Evolutionary conservation across 306 rosid species (phyloP).

Genomic region (Arachis hypogaea): DNA sequence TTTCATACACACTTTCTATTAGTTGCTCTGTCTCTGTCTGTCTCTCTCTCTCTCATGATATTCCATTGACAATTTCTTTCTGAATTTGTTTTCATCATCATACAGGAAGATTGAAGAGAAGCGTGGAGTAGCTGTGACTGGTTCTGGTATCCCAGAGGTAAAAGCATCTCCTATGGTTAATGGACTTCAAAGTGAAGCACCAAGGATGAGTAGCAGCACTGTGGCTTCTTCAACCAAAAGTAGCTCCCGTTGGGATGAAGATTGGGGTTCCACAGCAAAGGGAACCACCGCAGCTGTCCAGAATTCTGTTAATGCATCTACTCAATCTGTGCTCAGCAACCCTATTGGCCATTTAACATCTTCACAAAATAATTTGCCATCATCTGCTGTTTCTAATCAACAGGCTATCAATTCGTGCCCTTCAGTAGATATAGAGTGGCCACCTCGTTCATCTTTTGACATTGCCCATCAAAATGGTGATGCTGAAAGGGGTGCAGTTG

Average conservation of each 20-base stretch:
- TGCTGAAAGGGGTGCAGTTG: constrained; percentile 54
- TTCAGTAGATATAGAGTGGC: constrained; percentile 94
- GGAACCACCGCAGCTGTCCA: constrained; percentile 47
- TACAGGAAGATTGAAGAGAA: constrained; percentile 93
- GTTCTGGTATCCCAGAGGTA: constrained; percentile 73
- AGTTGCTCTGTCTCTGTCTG: constrained; percentile 16
- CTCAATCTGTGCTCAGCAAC: constrained; percentile 42
- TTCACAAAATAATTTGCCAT: constrained; percentile 40
- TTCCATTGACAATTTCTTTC: constrained; percentile 11
- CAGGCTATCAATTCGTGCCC: constrained; percentile 70
- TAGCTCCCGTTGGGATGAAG: constrained; percentile 86
- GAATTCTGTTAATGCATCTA: constrained; percentile 47
- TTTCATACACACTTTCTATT: constrained; percentile 3
- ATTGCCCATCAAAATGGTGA: constrained; percentile 55
- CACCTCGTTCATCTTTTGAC: constrained; percentile 64
- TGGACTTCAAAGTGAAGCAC: constrained; percentile 60
- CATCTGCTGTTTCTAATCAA: constrained; percentile 52
- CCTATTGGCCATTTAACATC: constrained; percentile 53
- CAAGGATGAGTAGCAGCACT: constrained; percentile 45
- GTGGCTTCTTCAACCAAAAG: constrained; percentile 54
- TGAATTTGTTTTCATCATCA: constrained; percentile 30
- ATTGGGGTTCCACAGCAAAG: constrained; percentile 72
- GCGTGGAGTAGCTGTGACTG: constrained; percentile 84
- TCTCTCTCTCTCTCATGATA: neutral
- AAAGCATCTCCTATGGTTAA: constrained; percentile 56